phyloP scores from a whole-genome alignment of 352 stramenopile species.

The Globisporangium mamillatum region DNA sequence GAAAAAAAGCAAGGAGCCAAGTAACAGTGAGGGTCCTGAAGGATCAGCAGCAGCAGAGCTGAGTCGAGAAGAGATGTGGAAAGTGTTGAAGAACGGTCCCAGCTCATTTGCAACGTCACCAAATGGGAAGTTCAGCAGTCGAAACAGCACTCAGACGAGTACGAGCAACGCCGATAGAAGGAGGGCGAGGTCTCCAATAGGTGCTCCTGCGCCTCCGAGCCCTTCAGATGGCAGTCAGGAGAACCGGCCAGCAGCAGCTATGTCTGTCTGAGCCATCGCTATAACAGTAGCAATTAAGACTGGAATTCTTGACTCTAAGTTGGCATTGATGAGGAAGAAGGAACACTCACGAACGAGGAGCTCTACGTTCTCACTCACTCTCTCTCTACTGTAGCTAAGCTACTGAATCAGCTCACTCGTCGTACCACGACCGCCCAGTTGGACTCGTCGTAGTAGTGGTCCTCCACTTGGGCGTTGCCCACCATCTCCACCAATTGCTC shows the following conservation, averaged over 20 bases:
- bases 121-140: not conserved
- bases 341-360: not conserved
- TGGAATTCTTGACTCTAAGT: not conserved
- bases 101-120: not conserved
- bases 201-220: not conserved
- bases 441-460: slow-evolving; percentile 84
- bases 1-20: not conserved
- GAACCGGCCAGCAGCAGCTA: not conserved
- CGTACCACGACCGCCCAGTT: slow-evolving; percentile 85
- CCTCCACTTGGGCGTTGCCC: slow-evolving; percentile 57
- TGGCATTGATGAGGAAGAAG: not conserved
- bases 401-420: slow-evolving; percentile 22
- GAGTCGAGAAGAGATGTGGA: slow-evolving; percentile 29
- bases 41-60: not conserved
- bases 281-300: not conserved
- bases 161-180: not conserved
- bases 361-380: not conserved
- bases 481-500: slow-evolving; percentile 60
- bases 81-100: slow-evolving; percentile 27
- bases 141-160: not conserved
- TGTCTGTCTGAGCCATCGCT: not conserved
- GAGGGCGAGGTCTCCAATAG: not conserved
- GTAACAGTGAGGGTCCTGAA: not conserved
- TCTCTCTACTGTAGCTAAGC: not conserved
- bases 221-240: not conserved